These are phyloP conservation scores for Teratosphaeria nubilosa DNA, from an alignment of 2,329 filamentous ascomycete species.

Conservation along the genomic window DNA sequence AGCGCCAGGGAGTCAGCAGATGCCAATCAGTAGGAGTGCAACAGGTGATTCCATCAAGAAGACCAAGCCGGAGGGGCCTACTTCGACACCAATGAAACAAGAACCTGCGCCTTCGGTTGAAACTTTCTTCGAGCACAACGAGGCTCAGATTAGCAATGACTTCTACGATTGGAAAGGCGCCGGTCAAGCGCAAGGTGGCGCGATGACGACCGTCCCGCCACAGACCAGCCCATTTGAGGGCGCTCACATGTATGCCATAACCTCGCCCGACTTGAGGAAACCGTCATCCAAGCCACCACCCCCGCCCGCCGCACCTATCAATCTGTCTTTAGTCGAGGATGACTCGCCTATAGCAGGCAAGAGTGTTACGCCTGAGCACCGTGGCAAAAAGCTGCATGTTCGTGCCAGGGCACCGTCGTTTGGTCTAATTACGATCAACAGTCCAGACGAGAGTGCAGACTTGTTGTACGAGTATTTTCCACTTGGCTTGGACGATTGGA, in stretches of 20 bases:
- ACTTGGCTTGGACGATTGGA: slow-evolving; percentile 82
- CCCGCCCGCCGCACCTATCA: slow-evolving; percentile 39
- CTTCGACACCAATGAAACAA: slow-evolving; percentile 22
- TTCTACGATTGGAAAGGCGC: slow-evolving; percentile 34
- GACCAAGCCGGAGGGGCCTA: slow-evolving; percentile 16
- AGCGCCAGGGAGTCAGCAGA: slow-evolving; percentile 8
- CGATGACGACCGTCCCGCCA: slow-evolving; percentile 34
- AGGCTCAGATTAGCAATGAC: slow-evolving; percentile 32
- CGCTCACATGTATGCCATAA: slow-evolving; percentile 22
- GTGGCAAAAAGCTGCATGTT: slow-evolving; percentile 15
- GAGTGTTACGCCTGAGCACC: slow-evolving; percentile 14
- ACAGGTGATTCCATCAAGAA: slow-evolving; percentile 20
- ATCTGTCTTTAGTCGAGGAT: slow-evolving; percentile 47
- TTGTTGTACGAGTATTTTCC: slow-evolving; percentile 92
- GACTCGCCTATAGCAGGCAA: slow-evolving; percentile 31
- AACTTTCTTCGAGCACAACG: slow-evolving; percentile 28
- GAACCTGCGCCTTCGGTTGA: slow-evolving; percentile 31
- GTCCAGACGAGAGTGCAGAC: slow-evolving; percentile 67
- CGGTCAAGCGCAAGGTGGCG: slow-evolving; percentile 19
- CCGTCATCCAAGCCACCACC: slow-evolving; percentile 30
- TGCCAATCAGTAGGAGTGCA: slow-evolving; percentile 10
- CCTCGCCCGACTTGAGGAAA: slow-evolving; percentile 43
- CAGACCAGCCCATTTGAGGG: slow-evolving; percentile 9
- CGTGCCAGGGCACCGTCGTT: slow-evolving; percentile 36
- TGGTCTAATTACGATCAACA: slow-evolving; percentile 43